Conservation (phyloP, 2,329 filamentous ascomycete genomes). For the Pseudogymnoascus sp. region DNA sequence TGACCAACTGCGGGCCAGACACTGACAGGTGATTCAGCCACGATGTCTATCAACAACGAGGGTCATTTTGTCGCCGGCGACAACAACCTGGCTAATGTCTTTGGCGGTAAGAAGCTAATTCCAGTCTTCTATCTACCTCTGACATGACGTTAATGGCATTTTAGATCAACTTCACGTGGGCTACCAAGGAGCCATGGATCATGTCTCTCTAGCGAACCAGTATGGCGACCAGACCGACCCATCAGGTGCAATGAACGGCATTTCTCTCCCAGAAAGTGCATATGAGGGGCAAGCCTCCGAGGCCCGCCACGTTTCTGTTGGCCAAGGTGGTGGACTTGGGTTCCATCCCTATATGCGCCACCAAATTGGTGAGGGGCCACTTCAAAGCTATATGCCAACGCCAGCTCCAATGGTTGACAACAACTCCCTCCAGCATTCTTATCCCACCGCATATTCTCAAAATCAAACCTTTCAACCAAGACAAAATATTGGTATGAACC, state of each 20-base stretch:
- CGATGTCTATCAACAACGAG: conserved; percentile 9
- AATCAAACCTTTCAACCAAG: not conserved
- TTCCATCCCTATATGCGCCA: not conserved
- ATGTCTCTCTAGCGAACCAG: not conserved
- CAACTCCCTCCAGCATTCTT: not conserved
- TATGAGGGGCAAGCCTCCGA: not conserved
- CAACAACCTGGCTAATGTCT: conserved; percentile 8
- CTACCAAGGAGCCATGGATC: not conserved
- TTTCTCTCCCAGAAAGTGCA: not conserved
- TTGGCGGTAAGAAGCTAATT: conserved; percentile 19
- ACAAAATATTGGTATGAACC: not conserved
- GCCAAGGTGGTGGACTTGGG: not conserved
- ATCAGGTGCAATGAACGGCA: not conserved
- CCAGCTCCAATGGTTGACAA: not conserved
- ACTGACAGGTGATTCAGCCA: not conserved
- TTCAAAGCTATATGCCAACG: not conserved
- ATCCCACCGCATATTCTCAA: not conserved
- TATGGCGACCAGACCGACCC: not conserved
- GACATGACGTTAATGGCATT: not conserved
- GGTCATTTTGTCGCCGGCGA: conserved; percentile 12
- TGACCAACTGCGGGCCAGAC: not conserved
- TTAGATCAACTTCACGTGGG: not conserved
- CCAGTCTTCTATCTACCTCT: not conserved
- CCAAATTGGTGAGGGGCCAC: not conserved
- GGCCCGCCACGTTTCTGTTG: not conserved